Conservation (phyloP, 257 asterid species). For the Mitragyna speciosa region DNA sequence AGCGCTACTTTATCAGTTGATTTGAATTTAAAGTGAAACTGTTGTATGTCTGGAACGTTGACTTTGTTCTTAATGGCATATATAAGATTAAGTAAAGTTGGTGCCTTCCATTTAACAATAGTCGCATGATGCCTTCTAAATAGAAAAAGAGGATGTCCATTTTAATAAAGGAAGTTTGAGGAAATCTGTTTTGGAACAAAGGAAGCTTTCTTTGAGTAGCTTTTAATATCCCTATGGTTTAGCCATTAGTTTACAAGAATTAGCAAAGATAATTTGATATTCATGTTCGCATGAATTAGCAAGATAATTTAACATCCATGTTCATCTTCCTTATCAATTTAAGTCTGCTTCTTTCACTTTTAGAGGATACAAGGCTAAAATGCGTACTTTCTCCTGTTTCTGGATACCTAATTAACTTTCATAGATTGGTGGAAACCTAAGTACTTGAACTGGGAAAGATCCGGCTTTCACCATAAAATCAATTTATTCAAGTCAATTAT, state of each 20-base stretch:
- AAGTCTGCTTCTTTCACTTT: not conserved
- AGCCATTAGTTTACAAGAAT: not conserved
- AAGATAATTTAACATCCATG: not conserved
- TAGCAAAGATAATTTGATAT: not conserved
- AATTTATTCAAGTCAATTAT: not conserved
- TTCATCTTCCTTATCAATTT: not conserved
- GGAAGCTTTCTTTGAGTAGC: not conserved
- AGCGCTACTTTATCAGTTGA: not conserved
- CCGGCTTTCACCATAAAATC: not conserved
- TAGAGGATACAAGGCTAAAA: not conserved
- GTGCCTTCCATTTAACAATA: not conserved
- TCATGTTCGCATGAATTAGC: no score
- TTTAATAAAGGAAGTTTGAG: not conserved
- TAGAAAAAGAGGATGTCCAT: not conserved
- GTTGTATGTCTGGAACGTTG: not conserved
- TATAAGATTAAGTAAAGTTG: not conserved
- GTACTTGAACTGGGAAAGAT: not conserved
- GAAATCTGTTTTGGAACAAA: not conserved
- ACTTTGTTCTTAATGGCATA: not conserved
- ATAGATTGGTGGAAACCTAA: not conserved
- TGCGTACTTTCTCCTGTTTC: not conserved
- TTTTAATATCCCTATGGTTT: not conserved
- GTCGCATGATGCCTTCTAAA: not conserved
- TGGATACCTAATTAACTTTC: not conserved
- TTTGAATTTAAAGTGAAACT: not conserved